Evolutionary conservation across 2,329 filamentous ascomycete species (phyloP), one percentile per base, ranked within the genome.

Genomic region (Pseudogymnoascus sp.): DNA sequence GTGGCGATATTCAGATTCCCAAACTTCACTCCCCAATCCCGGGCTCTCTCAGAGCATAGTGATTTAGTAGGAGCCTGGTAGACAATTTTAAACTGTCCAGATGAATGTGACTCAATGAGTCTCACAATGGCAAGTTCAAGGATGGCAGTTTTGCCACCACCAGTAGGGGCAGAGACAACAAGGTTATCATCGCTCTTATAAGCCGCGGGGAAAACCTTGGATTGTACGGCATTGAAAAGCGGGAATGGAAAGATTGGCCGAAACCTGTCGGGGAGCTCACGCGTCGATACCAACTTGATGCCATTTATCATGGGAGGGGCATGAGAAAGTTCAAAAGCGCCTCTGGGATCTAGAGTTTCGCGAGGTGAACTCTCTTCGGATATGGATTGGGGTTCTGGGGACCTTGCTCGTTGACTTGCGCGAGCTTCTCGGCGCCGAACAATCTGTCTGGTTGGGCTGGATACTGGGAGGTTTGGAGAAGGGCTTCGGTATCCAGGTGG

Each of bases 11-110:
- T 85, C 65, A 95, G 77, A 13, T 82, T 78, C 23, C 79, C 79
- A 71, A 96, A 93, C 70, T 92, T 95, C 60, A 78, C 80, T 66
- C 85, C 81, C 91, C 92, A 96, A 69, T 96, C 91, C 60, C 84
- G 83, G 61, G 88, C 82, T 39, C 90, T 80, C 72, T 96, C 91
- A 0, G 88, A 83, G 71, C 91, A 96, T 1, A 96, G 79, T 0
- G 91, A 90, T 69, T 95, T 96, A 0, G 90, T 93, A 0, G 91
- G 92, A 10, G 91, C 91, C 75, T 91, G 89, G 70, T 96, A 96
- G 2, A 96, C 83, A 48, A 93, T 85, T 73, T 96, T 96, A 80
- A 88, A 92, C 60, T 86, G 79, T 72, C 76, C 85, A 70, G 76
- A 83, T 74, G 79, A 74, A 60, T 82, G 79, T 4, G 77, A 79